Conservation (phyloP, 495 filamentous ascomycete species). For the Aeminium ludgeri region DNA sequence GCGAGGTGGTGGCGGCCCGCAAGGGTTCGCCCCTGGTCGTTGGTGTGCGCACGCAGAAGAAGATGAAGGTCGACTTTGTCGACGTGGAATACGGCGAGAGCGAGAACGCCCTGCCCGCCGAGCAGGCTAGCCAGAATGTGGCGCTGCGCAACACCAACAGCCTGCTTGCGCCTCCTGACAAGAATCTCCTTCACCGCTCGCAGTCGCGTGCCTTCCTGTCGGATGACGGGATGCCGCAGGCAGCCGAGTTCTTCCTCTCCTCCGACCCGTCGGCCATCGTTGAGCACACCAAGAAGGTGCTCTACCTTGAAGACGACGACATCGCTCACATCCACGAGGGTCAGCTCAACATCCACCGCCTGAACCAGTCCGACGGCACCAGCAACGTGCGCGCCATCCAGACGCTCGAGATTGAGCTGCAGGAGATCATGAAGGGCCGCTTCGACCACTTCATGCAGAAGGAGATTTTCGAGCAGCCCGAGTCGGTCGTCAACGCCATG, state of each 20-base stretch:
- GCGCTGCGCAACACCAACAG: constrained; percentile 72
- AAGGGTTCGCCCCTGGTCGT: constrained; percentile 96
- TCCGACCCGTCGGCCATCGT: constrained; percentile 96
- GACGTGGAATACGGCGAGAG: constrained; percentile 72
- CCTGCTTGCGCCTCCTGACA: constrained; percentile 78
- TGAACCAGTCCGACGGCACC: constrained; percentile 89
- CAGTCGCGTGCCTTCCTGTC: constrained; percentile 97
- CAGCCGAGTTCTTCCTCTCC: constrained; percentile 97
- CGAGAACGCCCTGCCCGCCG: constrained; percentile 62
- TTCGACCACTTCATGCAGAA: constrained; percentile 99
- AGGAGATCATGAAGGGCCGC: constrained; percentile 99
- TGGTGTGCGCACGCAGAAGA: constrained; percentile 84
- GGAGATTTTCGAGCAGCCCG: constrained; percentile 98
- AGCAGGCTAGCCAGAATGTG: constrained; percentile 89
- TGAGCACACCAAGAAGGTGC: constrained; percentile 99
- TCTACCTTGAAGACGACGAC: constrained; percentile 98
- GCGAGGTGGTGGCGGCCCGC: constrained; percentile 92
- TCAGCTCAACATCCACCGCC: constrained; percentile 92
- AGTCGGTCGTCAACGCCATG: constrained; percentile 99
- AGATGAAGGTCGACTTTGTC: constrained; percentile 99
- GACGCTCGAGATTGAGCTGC: constrained; percentile 92
- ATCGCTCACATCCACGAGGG: constrained; percentile 99
- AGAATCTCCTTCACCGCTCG: constrained; percentile 83
- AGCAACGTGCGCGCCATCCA: constrained; percentile 95
- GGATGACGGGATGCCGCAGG: constrained; percentile 90